phyloP scores from a whole-genome alignment of 2,329 filamentous ascomycete species.

The Gremmenia infestans region DNA sequence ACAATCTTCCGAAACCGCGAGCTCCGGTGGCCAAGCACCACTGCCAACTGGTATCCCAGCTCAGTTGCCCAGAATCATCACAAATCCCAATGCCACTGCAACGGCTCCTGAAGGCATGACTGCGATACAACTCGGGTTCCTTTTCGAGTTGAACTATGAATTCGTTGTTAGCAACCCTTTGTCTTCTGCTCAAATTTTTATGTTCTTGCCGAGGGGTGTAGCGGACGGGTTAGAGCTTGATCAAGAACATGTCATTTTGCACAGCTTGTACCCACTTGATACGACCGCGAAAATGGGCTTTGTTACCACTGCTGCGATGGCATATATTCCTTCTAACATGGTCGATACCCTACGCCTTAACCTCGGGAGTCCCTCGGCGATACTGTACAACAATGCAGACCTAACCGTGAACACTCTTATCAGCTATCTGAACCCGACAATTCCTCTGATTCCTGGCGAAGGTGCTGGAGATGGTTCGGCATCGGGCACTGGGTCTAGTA shows the following conservation, averaged over 20 bases:
- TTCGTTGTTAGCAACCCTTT: conserved; percentile 70
- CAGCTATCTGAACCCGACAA: conserved; percentile 75
- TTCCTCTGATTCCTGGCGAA: conserved; percentile 44
- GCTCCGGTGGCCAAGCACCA: not conserved
- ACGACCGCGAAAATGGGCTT: conserved; percentile 65
- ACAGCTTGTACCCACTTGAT: conserved; percentile 70
- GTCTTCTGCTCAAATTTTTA: conserved; percentile 81
- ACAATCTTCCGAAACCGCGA: not conserved
- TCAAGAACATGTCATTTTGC: conserved; percentile 55
- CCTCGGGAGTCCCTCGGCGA: conserved; percentile 65
- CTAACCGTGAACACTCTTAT: conserved; percentile 68
- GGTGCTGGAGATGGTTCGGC: conserved; percentile 30
- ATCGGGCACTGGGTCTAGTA: conserved; percentile 35
- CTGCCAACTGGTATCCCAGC: conserved; percentile 24
- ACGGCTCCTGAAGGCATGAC: conserved; percentile 50
- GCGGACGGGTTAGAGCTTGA: conserved; percentile 45
- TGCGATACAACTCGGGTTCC: conserved; percentile 81
- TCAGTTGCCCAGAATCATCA: conserved; percentile 27
- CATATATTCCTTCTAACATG: conserved; percentile 68
- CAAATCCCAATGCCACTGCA: conserved; percentile 21
- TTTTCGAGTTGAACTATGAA: conserved; percentile 72
- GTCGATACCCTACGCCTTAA: conserved; percentile 64
- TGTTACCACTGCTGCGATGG: conserved; percentile 74
- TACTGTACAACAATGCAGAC: conserved; percentile 67
- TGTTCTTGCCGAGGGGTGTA: conserved; percentile 63